Conservation (phyloP, 2,329 filamentous ascomycete species). For the Talaromyces funiculosus region DNA sequence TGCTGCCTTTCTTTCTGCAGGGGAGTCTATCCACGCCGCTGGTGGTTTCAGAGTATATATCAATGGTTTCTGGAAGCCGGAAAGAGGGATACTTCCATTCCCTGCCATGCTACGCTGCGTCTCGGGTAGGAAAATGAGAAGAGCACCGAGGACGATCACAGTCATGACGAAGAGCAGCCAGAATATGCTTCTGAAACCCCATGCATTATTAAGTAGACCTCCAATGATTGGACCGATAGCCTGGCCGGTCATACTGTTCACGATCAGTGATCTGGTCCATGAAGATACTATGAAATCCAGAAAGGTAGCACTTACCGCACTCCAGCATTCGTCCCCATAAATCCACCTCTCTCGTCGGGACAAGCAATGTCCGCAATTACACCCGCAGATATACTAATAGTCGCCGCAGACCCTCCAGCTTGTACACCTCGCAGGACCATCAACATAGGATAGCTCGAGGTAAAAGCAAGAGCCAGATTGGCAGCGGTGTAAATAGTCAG, state of each 20-base stretch:
- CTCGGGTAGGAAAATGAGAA: conserved; percentile 25
- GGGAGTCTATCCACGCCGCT: neutral
- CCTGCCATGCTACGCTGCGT: conserved; percentile 31
- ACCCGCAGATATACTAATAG: conserved; percentile 26
- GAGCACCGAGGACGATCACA: conserved; percentile 17
- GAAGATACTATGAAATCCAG: neutral
- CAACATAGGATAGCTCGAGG: conserved; percentile 25
- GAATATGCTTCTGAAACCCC: conserved; percentile 28
- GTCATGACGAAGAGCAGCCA: conserved; percentile 28
- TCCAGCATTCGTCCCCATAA: conserved; percentile 23
- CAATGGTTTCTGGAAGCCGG: conserved; percentile 14
- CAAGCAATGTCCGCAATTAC: conserved; percentile 29
- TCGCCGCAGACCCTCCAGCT: conserved; percentile 24
- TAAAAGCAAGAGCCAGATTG: conserved; percentile 29
- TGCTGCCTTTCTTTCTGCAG: neutral
- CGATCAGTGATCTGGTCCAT: neutral
- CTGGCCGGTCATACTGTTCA: conserved; percentile 19
- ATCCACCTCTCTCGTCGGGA: conserved; percentile 27
- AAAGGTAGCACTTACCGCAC: conserved; percentile 12
- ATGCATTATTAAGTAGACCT: conserved; percentile 21
- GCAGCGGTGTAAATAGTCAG: conserved; percentile 27
- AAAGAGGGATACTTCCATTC: conserved; percentile 22
- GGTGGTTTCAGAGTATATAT: neutral
- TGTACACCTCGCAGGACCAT: conserved; percentile 28
- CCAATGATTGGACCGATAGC: conserved; percentile 28